Base-by-base conservation (phyloP, 371 early-diverging fungal species). In the Actinomortierella ambigua region DNA sequence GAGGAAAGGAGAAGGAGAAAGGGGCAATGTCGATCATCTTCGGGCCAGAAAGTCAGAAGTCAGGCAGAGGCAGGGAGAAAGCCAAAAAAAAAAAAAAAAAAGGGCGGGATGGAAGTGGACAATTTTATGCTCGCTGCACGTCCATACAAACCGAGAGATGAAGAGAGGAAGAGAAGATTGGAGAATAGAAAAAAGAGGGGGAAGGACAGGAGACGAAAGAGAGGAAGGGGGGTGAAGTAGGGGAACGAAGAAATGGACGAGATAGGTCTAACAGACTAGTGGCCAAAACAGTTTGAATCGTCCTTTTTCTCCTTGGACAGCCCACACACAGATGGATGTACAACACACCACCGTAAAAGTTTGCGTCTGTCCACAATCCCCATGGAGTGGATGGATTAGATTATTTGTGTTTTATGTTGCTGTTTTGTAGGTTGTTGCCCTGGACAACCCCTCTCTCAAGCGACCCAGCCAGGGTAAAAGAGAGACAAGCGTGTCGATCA, bases 161-260 rank as follows among this genome's bases (percentile, higher is more conserved):
- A 11, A 34, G 34, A 11, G 34, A 34, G 34, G 11, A 34, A 34
- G 34, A 34, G n/a, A n/a, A n/a, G 34, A 34, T 34, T 34, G 34
- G 11, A 34, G 34, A 34, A 34, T 34, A 11, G 34, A 11, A 34
- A 34, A 34, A 4, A 34, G 34, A 11, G 22, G 49, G 9, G 40
- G 34, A 44, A 8, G 46, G 27, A 55, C 42, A 20, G 28, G 34
- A 56, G 46, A 28, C 2, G 39, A 55, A 15, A 28, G 43, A 53
- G 24, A 18, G 48, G 39, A 56, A 46, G 2, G 18, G 42, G 20
- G 17, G 42, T 23, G 42, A 26, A 14, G 44, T 7, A 29, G 46
- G 22, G 29, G 57, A 46, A 46, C 57, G 47, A 47, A 34, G 42
- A 54, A 53, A 29, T 18, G n/a, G n/a, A n/a, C n/a, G n/a, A n/a